Base-by-base conservation (phyloP, 2,329 filamentous ascomycete genomes). In the Neonectria ditissima region DNA sequence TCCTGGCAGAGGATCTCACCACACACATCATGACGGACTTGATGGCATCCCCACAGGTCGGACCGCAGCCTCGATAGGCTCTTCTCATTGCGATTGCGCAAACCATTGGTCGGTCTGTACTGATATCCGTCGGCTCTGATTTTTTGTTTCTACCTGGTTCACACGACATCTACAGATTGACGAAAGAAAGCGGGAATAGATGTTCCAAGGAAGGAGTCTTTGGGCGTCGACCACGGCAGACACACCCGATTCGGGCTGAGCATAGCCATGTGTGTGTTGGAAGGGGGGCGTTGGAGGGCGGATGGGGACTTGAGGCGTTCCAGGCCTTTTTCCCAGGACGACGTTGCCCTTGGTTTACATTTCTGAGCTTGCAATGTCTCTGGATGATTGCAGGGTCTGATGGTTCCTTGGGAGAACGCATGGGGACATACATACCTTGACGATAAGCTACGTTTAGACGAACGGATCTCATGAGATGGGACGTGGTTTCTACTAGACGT, bases 391-490 rank as follows among this genome's bases (percentile, higher is more conserved):
- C 66, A 70, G 63, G 69, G 69, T 66, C 67, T 68, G 64, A 70
- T 63, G 60, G 69, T 59, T 69, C 67, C 65, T 69, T 55, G 65
- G 62, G 68, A 56, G 55, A 68, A 63, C 57, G 68, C 55, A 67
- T 48, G 75, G 66, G 67, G 71, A 70, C 71, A 77, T 16, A 74
- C 75, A 78, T 78, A 78, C 76, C 73, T 77, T 75, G 72, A 77
- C 71, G 75, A 77, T 68, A 73, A 69, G 71, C 70, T 73, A 74
- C 72, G 73, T 75, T 75, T 75, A 74, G 70, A 78, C 68, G 73
- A 74, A 70, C 65, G 63, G 66, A 72, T 67, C 73, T 71, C 70
- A 71, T 68, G 74, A 69, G 68, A 67, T 56, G 68, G 65, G 66
- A 67, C 66, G 65, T 66, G 65, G 64, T 53, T 55, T 72, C 69